A percentile compares a stretch with the other conserved stretches of the same genome.
Conservation (phyloP, 192 early-diverging fungal genomes). For the Backusella tuberculispora region DNA sequence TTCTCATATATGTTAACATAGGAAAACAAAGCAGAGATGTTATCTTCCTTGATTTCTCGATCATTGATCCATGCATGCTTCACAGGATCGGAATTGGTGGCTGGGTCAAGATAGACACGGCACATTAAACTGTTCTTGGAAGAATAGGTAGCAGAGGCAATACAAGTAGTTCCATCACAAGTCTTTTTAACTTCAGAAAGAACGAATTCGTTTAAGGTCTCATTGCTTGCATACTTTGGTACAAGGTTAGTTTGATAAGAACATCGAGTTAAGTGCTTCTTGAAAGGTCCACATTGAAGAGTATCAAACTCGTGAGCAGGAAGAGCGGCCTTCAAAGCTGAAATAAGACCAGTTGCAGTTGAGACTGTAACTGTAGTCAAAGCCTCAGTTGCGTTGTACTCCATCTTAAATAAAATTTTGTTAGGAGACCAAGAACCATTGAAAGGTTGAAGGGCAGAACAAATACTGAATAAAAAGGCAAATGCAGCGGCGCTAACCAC, state of each 20-base stretch:
- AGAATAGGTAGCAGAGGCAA: conserved; percentile 32
- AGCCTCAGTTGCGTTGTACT: conserved; percentile 40
- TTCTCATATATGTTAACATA: conserved; percentile 15
- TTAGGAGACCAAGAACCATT: conserved; percentile 46
- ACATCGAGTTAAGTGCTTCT: not conserved
- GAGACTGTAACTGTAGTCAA: conserved; percentile 41
- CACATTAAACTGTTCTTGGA: conserved; percentile 45
- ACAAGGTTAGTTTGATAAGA: conserved; percentile 7
- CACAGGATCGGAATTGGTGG: conserved; percentile 17
- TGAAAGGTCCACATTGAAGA: not conserved
- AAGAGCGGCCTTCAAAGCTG: conserved; percentile 28
- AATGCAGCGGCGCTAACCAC: conserved; percentile 25
- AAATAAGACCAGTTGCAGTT: conserved; percentile 15
- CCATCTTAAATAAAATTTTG: conserved; percentile 48
- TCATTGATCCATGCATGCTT: conserved; percentile 5
- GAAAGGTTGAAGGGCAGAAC: conserved; percentile 45
- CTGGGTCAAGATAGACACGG: conserved; percentile 26
- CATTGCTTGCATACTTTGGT: conserved; percentile 10
- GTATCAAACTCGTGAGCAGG: conserved; percentile 1
- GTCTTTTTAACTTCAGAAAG: not conserved
- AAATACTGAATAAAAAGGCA: conserved; percentile 38
- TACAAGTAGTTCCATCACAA: conserved; percentile 31
- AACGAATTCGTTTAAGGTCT: not conserved
- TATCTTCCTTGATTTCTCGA: not conserved
- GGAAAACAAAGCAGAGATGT: conserved; percentile 17